Conservation (phyloP, 2,329 filamentous ascomycete species). For the Scortechinia acanthostroma region DNA sequence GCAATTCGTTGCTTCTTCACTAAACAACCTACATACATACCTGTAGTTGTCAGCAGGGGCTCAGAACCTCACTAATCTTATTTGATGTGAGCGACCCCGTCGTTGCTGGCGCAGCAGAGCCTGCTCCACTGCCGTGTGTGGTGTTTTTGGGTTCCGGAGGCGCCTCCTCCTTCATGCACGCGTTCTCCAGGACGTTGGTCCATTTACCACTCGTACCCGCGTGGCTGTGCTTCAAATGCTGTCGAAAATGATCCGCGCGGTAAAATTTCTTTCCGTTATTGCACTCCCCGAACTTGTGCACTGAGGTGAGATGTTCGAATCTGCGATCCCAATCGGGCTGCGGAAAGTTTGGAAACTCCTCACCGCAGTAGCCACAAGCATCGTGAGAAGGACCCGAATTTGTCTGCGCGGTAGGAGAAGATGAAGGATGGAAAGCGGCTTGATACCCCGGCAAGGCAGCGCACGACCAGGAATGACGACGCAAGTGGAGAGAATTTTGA, state of each 20-base stretch:
- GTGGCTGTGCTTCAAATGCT: constrained; percentile 66
- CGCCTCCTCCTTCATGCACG: constrained; percentile 49
- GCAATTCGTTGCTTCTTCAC: too few species aligned
- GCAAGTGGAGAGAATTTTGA: constrained; percentile 44
- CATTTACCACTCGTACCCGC: constrained; percentile 64
- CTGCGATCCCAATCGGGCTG: constrained; percentile 13
- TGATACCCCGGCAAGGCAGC: constrained; percentile 33
- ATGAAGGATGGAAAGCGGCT: constrained; percentile 32
- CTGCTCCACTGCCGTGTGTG: too few species aligned
- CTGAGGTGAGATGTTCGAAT: constrained; percentile 53
- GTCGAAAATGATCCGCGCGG: constrained; percentile 64
- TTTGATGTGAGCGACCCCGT: too few species aligned
- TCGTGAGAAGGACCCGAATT: constrained; percentile 23
- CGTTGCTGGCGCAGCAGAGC: too few species aligned
- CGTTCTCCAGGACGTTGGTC: constrained; percentile 65
- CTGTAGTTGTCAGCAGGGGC: too few species aligned
- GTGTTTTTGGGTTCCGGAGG: neutral
- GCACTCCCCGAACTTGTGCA: constrained; percentile 67
- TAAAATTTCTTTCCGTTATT: constrained; percentile 66
- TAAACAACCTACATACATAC: too few species aligned
- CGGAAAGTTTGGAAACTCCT: constrained; percentile 33
- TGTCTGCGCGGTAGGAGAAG: constrained; percentile 15
- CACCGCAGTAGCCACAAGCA: constrained; percentile 39
- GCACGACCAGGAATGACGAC: constrained; percentile 42
- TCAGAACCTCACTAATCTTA: too few species aligned